Base-by-base conservation (phyloP, 1,284 basidiomycete species). In the Tremellales sp. region DNA sequence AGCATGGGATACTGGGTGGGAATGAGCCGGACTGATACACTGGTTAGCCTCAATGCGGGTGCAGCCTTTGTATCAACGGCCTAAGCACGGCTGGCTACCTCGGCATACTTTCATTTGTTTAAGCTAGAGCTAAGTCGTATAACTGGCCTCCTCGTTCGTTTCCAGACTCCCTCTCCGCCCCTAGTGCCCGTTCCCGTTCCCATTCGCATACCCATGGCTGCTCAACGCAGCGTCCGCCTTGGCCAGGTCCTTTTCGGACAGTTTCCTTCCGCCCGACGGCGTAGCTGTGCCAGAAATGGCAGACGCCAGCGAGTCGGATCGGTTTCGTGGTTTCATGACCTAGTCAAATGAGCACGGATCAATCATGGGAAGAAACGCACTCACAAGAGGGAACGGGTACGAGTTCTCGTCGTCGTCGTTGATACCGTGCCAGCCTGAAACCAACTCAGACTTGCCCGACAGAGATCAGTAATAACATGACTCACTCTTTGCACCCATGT, bases 221-320 rank as follows among this genome's bases (percentile, higher is more conserved):
- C 57, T 73, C 53, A 95, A 78, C 5, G 86, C 89, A 18, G 82
- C 86, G 60, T 94, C 90, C 6, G 90, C 90, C 69, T 81, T 79
- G 61, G 78, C 78, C 55, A 95, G 72, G 68, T 94, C 91, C 39
- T 81, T 78, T 71, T 94, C 91, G 65, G 83, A 89, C 51, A 94
- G 72, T 56, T 82, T 87, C 60, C 79, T 76, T 4, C 84, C 85
- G 26, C 86, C 86, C 2, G 86, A 87, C 0, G 91, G 91, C 1
- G 91, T 95, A 65, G 85, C 89, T 4, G 86, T 82, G 27, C 91
- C 91, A 37, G 87, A 90, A 63, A 85, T 82, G 26, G 89, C 81
- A 9, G 73, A 75, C 3, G 68, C 70, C 27, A 74, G 61, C 45
- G 86, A 88, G 54, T 85, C 83, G n/a, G 85, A 81, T 48, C 89